phyloP scores from a whole-genome alignment of 2,329 filamentous ascomycete species.

The Xylariaceae sp. region DNA sequence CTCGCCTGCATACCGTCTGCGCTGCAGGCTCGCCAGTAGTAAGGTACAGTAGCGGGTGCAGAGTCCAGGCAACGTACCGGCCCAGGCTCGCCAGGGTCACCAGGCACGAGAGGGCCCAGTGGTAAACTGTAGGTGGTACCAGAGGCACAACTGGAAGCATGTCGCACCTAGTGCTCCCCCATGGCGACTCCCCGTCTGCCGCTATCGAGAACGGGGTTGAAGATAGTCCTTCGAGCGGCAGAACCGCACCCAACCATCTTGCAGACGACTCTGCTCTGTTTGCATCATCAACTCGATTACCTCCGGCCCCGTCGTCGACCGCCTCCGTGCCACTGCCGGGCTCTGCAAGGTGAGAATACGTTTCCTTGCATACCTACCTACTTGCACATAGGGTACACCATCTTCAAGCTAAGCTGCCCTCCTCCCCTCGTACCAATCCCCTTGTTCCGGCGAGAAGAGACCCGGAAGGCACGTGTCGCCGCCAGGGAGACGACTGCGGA shows the following conservation, averaged over 20 bases:
- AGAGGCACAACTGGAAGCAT: slow-evolving; percentile 25
- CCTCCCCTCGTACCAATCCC: too few relatives aligned
- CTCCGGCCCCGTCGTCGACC: slow-evolving; percentile 20
- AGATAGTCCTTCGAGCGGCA: slow-evolving; percentile 47
- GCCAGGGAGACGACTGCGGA: too few relatives aligned
- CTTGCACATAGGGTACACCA: background rate
- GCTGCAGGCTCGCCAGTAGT: background rate
- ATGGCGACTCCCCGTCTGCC: slow-evolving; percentile 39
- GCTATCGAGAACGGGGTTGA: slow-evolving; percentile 26
- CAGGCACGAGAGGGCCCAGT: slow-evolving; percentile 17
- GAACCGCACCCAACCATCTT: slow-evolving; percentile 30
- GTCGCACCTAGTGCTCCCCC: slow-evolving; percentile 49
- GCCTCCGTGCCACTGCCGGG: slow-evolving; percentile 11
- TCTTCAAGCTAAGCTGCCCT: too few relatives aligned
- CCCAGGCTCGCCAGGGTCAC: background rate
- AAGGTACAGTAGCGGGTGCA: too few relatives aligned
- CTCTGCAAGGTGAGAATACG: slow-evolving; percentile 6
- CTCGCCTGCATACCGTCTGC: background rate
- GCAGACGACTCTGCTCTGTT: slow-evolving; percentile 8
- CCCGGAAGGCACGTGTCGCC: too few relatives aligned
- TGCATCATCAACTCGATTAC: slow-evolving; percentile 10
- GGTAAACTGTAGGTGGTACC: too few relatives aligned
- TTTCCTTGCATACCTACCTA: background rate
- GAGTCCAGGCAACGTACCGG: too few relatives aligned
- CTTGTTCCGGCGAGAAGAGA: too few relatives aligned